Conservation (phyloP, 176 grass and related monocot genomes). For the Stipa capillata region DNA sequence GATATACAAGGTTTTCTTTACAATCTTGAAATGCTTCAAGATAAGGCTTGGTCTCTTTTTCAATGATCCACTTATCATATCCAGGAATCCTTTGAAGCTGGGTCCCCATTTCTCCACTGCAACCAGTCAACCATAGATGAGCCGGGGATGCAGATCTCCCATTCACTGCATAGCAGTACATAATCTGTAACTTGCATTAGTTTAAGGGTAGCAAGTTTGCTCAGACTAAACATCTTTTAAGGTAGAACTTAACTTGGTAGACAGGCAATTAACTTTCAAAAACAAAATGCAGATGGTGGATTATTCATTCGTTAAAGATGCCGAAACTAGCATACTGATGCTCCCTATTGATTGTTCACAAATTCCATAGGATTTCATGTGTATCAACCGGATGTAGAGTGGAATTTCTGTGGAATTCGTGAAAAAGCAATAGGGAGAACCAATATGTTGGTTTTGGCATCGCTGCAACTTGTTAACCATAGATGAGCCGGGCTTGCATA, state of each 20-base stretch:
- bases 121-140: slow-evolving; percentile 94
- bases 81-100: slow-evolving; percentile 69
- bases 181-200: slow-evolving; percentile 73
- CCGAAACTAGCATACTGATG: neutral
- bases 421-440: no score
- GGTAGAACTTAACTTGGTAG: slow-evolving; percentile 3
- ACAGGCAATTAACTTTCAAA: slow-evolving; percentile 12
- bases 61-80: slow-evolving; percentile 85
- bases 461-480: slow-evolving; percentile 79
- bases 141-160: slow-evolving; percentile 65
- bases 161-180: slow-evolving; percentile 97
- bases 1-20: slow-evolving; percentile 77
- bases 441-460: no score
- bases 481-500: slow-evolving; percentile 66
- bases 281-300: no score
- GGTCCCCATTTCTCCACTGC: slow-evolving; percentile 67
- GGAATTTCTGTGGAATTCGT: no score
- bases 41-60: slow-evolving; percentile 70
- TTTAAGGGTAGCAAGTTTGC: slow-evolving; percentile 13
- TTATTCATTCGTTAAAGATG: no score
- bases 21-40: slow-evolving; percentile 70
- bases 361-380: no score
- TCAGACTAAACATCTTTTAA: neutral
- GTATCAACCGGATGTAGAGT: no score
- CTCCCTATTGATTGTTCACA: no score